Evolutionary conservation across 2,329 filamentous ascomycete genomes (phyloP), one percentile per base, ranked within the genome.

Genomic region (Xylariales sp.): DNA sequence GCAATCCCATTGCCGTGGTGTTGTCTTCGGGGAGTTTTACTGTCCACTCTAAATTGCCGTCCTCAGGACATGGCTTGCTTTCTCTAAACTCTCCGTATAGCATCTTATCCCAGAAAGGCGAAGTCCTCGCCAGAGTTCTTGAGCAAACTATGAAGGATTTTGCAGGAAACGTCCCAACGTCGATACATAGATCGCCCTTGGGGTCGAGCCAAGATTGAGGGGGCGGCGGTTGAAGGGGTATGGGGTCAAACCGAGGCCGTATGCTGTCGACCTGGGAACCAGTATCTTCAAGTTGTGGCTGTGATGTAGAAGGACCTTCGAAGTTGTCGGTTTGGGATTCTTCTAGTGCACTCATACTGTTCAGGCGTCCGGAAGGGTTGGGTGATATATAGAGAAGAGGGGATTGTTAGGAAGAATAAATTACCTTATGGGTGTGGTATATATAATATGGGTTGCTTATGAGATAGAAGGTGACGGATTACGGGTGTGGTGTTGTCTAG

Each of bases 141-240:
- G 45, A 61, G 65, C 65, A 68, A 18, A 64, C 65, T 36, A 30
- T 41, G 18, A 68, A 68, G 32, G 56, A 45, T 30, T 2, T 57
- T 16, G 50, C 23, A 46, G 56, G 53, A 16, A 6, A 12, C 9
- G 2, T 9, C 46, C 61, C 50, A 34, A 68, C 61, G 5, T 64
- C 4, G 16, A 68, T 43, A 58, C 30, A 39, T 43, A 68, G 28
- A 46, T 68, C 61, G 14, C 61, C 56, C 6, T 61, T 52, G n/a
- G 49, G 55, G 10, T 68, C 52, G 16, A 68, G 30, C 23, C 23
- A 62, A 3, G 34, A 45, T 3, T 32, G 0, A 9, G 34, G 8
- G 34, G 52, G 41, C 41, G 41, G 60, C 32, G 39, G n/a, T 55
- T 55, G 30, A 53, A 46, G 41, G 49, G 14, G 18, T 30, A 36